These are phyloP conservation scores for Neonectria punicea DNA, from an alignment of 2,329 filamentous ascomycete species.

Conservation along the genomic window DNA sequence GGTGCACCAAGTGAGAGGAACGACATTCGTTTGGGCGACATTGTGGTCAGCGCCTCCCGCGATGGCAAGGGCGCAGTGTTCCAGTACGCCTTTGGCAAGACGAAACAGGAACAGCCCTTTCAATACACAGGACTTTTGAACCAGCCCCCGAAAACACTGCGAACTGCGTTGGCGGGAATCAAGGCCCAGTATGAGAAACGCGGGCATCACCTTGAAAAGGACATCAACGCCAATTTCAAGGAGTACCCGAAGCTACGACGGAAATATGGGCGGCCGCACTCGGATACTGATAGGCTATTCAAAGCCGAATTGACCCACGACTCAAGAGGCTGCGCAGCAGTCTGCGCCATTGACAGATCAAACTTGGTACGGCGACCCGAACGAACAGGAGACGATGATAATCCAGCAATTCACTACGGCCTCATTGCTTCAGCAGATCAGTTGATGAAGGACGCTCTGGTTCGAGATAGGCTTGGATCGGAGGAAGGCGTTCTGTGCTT, in stretches of 20 bases:
- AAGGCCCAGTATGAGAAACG: conserved; percentile 10
- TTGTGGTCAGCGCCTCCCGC: background rate
- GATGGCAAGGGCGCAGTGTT: background rate
- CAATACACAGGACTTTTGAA: background rate
- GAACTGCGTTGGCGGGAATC: conserved; percentile 9
- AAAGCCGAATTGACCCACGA: background rate
- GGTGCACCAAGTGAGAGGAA: background rate
- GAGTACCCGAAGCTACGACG: background rate
- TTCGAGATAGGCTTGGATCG: background rate
- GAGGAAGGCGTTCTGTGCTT: too few relatives aligned
- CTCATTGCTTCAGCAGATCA: background rate
- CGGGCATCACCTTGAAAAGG: conserved; percentile 16
- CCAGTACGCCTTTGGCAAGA: background rate
- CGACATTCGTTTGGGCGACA: background rate
- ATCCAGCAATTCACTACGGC: background rate
- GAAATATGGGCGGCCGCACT: background rate
- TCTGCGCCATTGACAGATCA: background rate
- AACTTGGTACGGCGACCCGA: background rate
- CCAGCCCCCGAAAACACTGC: background rate
- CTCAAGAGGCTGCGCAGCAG: background rate
- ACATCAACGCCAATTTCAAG: background rate
- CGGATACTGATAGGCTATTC: background rate
- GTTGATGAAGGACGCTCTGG: background rate
- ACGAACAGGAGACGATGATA: background rate
- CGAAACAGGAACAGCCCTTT: background rate